A percentile compares a stretch with the other conserved stretches of the same genome.
Conservation (phyloP, 257 asterid species). For the Cynanchum wilfordii region DNA sequence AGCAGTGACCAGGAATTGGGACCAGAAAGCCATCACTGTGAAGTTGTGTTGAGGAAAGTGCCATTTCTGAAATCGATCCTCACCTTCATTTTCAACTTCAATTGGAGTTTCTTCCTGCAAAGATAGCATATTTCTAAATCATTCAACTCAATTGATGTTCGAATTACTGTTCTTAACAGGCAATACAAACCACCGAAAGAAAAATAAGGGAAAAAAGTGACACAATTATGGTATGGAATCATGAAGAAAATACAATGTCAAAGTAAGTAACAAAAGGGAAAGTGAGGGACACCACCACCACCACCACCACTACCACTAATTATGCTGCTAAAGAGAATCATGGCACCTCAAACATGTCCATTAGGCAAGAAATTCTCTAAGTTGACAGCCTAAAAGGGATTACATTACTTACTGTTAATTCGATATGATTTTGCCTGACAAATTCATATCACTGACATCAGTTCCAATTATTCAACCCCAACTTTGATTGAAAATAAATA, state of each 20-base stretch:
- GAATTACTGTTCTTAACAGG: not conserved
- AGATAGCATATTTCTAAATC: not conserved
- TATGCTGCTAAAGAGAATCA: not conserved
- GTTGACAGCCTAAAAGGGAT: not conserved
- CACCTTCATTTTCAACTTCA: slow-evolving; percentile 28
- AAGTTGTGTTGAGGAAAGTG: slow-evolving; percentile 32
- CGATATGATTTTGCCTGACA: not conserved
- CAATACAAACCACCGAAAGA: not conserved
- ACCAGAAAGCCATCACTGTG: slow-evolving; percentile 34
- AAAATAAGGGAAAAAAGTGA: not conserved
- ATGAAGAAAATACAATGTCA: not conserved
- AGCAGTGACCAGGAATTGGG: slow-evolving; percentile 34
- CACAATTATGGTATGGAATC: not conserved
- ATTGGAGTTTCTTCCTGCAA: slow-evolving; percentile 42
- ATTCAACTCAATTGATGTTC: not conserved
- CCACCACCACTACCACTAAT: not conserved
- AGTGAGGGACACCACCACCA: not conserved
- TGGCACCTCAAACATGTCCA: not conserved
- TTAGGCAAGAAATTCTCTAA: not conserved
- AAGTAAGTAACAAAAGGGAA: not conserved
- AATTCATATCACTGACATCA: not conserved
- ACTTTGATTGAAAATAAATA: too few species aligned
- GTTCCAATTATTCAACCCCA: too few species aligned
- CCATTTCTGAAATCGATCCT: slow-evolving; percentile 29
- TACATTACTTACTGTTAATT: not conserved